Evolutionary conservation across 1,284 basidiomycete genomes (phyloP), one percentile per base, ranked within the genome.

Genomic region (Sanghuangporus sanghuang): DNA sequence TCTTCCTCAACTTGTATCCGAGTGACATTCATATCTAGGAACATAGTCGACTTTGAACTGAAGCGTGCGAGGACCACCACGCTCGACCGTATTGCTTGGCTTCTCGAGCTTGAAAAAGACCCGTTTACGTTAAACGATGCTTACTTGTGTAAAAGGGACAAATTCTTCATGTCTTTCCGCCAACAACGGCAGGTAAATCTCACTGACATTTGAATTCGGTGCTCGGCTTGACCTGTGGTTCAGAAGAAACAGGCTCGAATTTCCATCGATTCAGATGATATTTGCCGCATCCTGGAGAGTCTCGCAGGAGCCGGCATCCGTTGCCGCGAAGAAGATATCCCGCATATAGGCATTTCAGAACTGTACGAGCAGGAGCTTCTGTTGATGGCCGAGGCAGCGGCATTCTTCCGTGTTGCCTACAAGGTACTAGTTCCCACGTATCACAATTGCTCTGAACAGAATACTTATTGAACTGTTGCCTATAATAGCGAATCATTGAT

Each of bases 401-500:
- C 78, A 1, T 84, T 83, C 69, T 84, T 81, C 70, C 77, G 80
- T 65, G 77, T 82, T 3, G 69, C 78, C 1, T 79, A 80, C 69
- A 81, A 79, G 77, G 80, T 79, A 39, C n/a, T 2, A 7, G 44
- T 46, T 46, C 44, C 5, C 2, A 4, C 14, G 16, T 46, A 6
- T 35, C 21, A 9, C 32, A 6, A n/a, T 32, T 36, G 14, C 16
- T 14, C 11, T 3, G 8, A 14, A 35, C 9, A 27, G 32, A 42
- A 46, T 58, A 36, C 27, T 5, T 32, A 11, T 32, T 35, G n/a
- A 6, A 11, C 36, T n/a, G 21, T 14, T 46, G 11, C 27, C 6
- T 21, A 18, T 16, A 40, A 32, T 64, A 87, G 85, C 79, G 85
- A n/a, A 72, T 84, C 60, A 78, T 84, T 32, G 85, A 86, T 64